These are phyloP conservation scores for Rheum nobile DNA, from an alignment of 148 eudicot species.

Conservation along the genomic window DNA sequence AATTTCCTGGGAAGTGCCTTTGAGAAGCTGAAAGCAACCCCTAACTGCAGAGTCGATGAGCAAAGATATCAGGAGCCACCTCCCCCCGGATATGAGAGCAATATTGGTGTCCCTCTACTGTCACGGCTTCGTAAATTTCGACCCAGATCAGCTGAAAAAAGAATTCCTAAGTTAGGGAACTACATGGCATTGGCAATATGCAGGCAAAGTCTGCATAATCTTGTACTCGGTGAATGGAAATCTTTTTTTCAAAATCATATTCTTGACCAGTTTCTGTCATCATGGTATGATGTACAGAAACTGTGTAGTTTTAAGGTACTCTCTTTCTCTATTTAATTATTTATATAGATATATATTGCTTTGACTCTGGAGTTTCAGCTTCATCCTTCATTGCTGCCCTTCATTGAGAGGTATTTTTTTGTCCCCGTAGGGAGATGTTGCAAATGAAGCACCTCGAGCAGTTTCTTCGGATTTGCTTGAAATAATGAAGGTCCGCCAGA, in stretches of 20 bases:
- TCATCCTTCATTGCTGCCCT: not conserved
- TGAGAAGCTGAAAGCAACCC: conserved; percentile 30
- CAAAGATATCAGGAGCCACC: conserved; percentile 26
- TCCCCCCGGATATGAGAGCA: conserved; percentile 34
- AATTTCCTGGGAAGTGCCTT: conserved; percentile 40
- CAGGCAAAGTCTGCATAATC: conserved; percentile 62
- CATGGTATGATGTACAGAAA: conserved; percentile 17
- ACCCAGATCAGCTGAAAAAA: conserved; percentile 19
- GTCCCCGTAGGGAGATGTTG: conserved; percentile 29
- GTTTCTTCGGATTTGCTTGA: conserved; percentile 19
- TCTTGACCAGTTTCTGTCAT: conserved; percentile 18
- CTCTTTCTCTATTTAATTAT: not conserved
- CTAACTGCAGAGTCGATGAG: conserved; percentile 12
- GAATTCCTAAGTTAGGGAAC: conserved; percentile 18
- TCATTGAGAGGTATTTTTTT: not conserved
- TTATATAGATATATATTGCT: not conserved
- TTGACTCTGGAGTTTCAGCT: not conserved
- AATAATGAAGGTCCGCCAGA: conserved; percentile 22
- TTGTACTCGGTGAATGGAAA: conserved; percentile 53
- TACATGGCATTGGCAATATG: conserved; percentile 40
- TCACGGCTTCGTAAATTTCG: conserved; percentile 18
- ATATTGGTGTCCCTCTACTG: conserved; percentile 14
- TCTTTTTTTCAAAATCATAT: conserved; percentile 29
- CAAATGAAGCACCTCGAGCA: conserved; percentile 18
- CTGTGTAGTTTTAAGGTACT: conserved; percentile 24